These are phyloP conservation scores for Schizophyllum amplum DNA, from an alignment of 1,284 basidiomycete species.

Conservation along the genomic window DNA sequence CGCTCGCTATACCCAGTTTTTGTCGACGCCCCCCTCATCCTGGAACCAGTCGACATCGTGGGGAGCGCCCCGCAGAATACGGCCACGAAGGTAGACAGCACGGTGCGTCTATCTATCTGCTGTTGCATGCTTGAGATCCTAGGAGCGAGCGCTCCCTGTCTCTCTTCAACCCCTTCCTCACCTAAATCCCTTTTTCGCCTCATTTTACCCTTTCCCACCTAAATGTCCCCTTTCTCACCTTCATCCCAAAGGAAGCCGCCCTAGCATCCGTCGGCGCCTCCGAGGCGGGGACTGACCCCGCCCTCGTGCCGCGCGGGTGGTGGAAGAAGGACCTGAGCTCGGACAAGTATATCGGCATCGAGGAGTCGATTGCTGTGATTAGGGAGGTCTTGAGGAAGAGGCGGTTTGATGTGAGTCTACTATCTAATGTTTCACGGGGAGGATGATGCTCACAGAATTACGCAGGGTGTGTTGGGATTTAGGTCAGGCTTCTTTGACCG, in stretches of 20 bases:
- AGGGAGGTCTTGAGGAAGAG: slow-evolving; percentile 41
- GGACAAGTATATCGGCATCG: slow-evolving; percentile 47
- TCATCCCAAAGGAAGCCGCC: slow-evolving; percentile 14
- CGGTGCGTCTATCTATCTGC: neutral
- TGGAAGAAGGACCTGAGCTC: slow-evolving; percentile 54
- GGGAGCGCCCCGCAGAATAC: slow-evolving; percentile 22
- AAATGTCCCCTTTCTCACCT: too few species aligned
- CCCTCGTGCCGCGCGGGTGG: slow-evolving; percentile 68
- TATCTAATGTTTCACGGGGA: slow-evolving; percentile 1
- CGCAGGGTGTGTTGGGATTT: slow-evolving; percentile 78
- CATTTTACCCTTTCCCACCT: too few species aligned
- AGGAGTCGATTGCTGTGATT: slow-evolving; percentile 42
- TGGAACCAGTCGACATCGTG: slow-evolving; percentile 66
- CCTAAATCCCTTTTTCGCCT: too few species aligned
- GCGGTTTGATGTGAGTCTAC: slow-evolving; percentile 48
- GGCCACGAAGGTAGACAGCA: neutral
- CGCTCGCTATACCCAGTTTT: too few species aligned
- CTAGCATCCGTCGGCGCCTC: slow-evolving; percentile 47
- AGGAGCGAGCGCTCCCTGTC: slow-evolving; percentile 2
- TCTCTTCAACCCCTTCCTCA: neutral
- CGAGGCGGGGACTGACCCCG: slow-evolving; percentile 33
- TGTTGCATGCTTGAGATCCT: neutral
- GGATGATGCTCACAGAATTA: slow-evolving; percentile 1
- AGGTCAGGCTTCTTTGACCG: slow-evolving; percentile 32
- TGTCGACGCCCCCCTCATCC: slow-evolving; percentile 68